Evolutionary conservation across 441 rosid genomes (phyloP), one percentile per base, ranked within the genome.

Genomic region (Populus hybrid): DNA sequence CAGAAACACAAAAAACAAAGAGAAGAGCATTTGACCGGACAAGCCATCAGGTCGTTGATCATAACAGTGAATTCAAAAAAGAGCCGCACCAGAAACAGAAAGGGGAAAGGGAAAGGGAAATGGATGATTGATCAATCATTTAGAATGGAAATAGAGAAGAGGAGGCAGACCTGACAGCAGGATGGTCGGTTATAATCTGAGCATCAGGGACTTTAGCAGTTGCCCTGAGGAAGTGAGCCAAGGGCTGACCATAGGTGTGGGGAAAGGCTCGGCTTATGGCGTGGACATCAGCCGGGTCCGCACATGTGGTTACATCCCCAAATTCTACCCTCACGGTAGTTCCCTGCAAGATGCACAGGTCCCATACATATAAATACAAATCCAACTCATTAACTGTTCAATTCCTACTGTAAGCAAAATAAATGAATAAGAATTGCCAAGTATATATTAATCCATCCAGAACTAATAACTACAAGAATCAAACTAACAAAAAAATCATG

Each of bases 251-350:
- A 50, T 88, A 92, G 79, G 98, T 93, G 84, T 84, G 93, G 0
- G 98, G 98, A 83, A 93, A 96, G 78, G 87, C 83, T 35, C 97
- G 88, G 38, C 83, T 82, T 38, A 94, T 87, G 87, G 87, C 87
- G 76, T 90, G 97, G 21, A 91, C 87, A 84, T 86, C 99, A 73
- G 92, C 76, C 20, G 93, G 87, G 50, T 94, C 98, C 1, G 88
- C 80, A 20, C 92, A 85, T 42, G 90, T 84, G 45, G 99, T 90
- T 63, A 83, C 84, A 87, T 97, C 99, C 65, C 99, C 99, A 84
- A 90, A 88, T 87, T 94, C 99, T 14, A 97, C 99, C 75, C 99
- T 92, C 26, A 96, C 99, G 45, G 97, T 88, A 63, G 97, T 93
- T 64, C 99, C 99, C 99, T 96, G 85, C 74, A 79, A 23, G 79